Base-by-base conservation (phyloP, 106 monocot species). In the Dioscorea zingiberensis region DNA sequence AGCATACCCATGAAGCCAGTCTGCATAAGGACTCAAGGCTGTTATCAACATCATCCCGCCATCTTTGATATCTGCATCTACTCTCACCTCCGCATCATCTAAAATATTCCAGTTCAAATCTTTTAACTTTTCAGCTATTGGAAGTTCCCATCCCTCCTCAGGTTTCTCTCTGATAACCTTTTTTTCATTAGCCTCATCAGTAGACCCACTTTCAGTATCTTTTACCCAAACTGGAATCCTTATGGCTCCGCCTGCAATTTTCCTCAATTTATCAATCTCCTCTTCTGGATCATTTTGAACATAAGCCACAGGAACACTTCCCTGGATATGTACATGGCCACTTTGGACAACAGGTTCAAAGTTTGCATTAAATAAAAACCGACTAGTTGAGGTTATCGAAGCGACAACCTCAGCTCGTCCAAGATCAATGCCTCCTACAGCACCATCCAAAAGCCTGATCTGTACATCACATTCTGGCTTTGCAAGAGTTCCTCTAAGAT, bases 391-490 rank as follows among this genome's bases (percentile, higher is more conserved):
- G 55, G 98, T 98, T 64, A 93, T 51, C 6, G 98, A 89, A 70
- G 93, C 98, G 71, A 93, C 83, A 75, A 98, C 58, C 74, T 98
- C 98, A 47, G 98, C 98, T 75, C 89, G 85, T 54, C 88, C 86
- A 65, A 98, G 83, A 81, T 93, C 93, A 60, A 98, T 89, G 16
- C 92, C 93, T 44, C 89, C 98, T 56, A 98, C 72, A 69, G 84
- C 85, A 48, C 98, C 93, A 80, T 98, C 98, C 57, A 98, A 74
- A 51, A 98, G 86, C 68, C 98, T 85, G 68, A 98, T 82, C 75
- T 98, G 92, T 46, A 98, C 93, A 89, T 86, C 93, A 82, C 98
- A 98, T 64, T 98, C 93, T 21, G 98, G 98, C 54, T 87, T 93
- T 54, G 73, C 84, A 61, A 93, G 76, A 69, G 69, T 89, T 70